These are phyloP conservation scores for Candida frijolesensis DNA, from an alignment of 1,139 yeast genomes.

Conservation along the genomic window DNA sequence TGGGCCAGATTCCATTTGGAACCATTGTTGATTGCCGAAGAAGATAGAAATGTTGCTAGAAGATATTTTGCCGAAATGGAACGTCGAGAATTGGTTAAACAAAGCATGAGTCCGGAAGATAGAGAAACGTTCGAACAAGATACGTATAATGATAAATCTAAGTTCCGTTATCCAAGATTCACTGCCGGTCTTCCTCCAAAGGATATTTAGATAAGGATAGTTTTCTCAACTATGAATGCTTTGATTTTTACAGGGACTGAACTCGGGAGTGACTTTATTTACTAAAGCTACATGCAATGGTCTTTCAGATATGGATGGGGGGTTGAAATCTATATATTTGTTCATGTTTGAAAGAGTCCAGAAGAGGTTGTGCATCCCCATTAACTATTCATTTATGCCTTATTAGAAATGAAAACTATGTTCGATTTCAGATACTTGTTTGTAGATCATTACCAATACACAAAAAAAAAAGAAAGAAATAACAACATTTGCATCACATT, in stretches of 20 bases:
- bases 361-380: neutral
- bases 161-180: conserved; percentile 48
- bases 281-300: too few relatives aligned
- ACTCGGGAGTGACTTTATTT: too few relatives aligned
- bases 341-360: neutral
- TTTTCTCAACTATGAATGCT: neutral
- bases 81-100: conserved; percentile 61
- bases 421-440: neutral
- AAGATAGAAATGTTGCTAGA: conserved; percentile 78
- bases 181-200: conserved; percentile 43
- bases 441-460: neutral
- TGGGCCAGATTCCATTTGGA: conserved; percentile 78
- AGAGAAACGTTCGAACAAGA: conserved; percentile 47
- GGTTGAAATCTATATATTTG: neutral
- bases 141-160: conserved; percentile 47
- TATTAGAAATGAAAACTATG: neutral
- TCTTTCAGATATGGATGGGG: too few relatives aligned
- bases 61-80: conserved; percentile 67
- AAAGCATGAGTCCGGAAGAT: conserved; percentile 42
- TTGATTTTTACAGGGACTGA: too few relatives aligned
- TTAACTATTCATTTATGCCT: neutral
- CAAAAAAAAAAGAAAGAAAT: neutral
- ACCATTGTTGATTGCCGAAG: conserved; percentile 80
- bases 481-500: neutral
- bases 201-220: neutral